Percentiles rank a stretch among this genome's conserved stretches.
Evolutionary conservation across 371 early-diverging fungal genomes (phyloP).

Genomic region (Amoeboradix gromovi): DNA sequence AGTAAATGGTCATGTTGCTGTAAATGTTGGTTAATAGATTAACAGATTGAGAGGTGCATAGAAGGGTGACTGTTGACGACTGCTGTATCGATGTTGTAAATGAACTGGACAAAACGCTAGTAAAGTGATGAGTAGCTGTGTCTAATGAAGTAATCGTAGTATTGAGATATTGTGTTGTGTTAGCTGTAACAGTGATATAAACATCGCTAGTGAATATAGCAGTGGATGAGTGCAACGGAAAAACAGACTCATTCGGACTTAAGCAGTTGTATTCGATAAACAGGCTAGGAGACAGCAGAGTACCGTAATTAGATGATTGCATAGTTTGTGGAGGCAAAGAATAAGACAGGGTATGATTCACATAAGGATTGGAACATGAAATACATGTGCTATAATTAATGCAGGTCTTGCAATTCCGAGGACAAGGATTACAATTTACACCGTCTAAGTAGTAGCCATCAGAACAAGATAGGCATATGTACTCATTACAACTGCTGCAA

Average conservation of each 20-base stretch:
- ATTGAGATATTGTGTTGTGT: not conserved
- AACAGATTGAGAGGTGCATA: too few relatives aligned
- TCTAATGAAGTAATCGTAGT: not conserved
- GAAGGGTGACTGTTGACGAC: too few relatives aligned
- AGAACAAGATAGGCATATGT: not conserved
- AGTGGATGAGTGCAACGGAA: too few relatives aligned
- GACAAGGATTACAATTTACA: not conserved
- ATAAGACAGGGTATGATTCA: not conserved
- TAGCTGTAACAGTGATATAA: not conserved
- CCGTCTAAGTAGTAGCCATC: not conserved
- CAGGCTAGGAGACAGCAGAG: not conserved
- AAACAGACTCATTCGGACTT: too few relatives aligned
- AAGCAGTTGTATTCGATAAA: not conserved
- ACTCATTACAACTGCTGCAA: not conserved
- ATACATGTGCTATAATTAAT: not conserved
- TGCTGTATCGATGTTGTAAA: too few relatives aligned
- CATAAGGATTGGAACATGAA: not conserved
- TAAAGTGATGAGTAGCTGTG: not conserved
- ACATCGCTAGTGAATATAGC: too few relatives aligned
- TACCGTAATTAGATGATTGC: not conserved
- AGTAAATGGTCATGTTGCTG: too few relatives aligned
- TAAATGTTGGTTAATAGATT: too few relatives aligned
- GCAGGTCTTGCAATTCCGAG: not conserved
- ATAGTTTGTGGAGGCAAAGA: not conserved
- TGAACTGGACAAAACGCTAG: not conserved